These are phyloP conservation scores for Corinectria fuckeliana DNA, from an alignment of 2,329 filamentous ascomycete species.

Conservation along the genomic window DNA sequence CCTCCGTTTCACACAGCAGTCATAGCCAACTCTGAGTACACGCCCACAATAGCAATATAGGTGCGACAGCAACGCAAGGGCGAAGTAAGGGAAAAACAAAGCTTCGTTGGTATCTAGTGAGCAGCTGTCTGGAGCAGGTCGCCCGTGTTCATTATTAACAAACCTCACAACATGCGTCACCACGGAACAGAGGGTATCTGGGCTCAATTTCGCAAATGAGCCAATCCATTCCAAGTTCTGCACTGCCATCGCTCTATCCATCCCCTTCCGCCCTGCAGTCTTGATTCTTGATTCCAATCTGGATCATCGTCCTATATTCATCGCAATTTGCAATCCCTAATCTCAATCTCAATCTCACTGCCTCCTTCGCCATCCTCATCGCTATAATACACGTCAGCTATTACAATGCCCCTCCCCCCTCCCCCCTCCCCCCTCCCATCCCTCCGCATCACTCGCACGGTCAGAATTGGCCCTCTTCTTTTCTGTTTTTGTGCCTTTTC, in stretches of 20 bases:
- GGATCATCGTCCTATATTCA: conserved; percentile 36
- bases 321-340: no score
- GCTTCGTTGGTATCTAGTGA: background rate
- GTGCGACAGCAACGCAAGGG: background rate
- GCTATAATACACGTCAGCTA: conserved; percentile 38
- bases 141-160: no score
- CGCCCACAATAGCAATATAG: background rate
- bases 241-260: conserved; percentile 23
- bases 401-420: conserved; percentile 30
- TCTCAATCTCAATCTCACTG: conserved; percentile 6
- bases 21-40: background rate
- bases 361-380: conserved; percentile 21
- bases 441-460: conserved; percentile 5
- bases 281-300: conserved; percentile 36
- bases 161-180: conserved; percentile 14
- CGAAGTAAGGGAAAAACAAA: background rate
- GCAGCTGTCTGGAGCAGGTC: no score
- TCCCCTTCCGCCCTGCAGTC: background rate
- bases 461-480: conserved; percentile 14
- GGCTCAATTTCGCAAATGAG: conserved; percentile 29
- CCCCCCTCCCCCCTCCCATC: conserved; percentile 3
- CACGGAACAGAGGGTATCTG: conserved; percentile 20
- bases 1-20: background rate
- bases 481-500: conserved; percentile 25
- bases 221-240: conserved; percentile 34